These are phyloP conservation scores for Neurospora sp. DNA, from an alignment of 495 filamentous ascomycete species.

Conservation along the genomic window DNA sequence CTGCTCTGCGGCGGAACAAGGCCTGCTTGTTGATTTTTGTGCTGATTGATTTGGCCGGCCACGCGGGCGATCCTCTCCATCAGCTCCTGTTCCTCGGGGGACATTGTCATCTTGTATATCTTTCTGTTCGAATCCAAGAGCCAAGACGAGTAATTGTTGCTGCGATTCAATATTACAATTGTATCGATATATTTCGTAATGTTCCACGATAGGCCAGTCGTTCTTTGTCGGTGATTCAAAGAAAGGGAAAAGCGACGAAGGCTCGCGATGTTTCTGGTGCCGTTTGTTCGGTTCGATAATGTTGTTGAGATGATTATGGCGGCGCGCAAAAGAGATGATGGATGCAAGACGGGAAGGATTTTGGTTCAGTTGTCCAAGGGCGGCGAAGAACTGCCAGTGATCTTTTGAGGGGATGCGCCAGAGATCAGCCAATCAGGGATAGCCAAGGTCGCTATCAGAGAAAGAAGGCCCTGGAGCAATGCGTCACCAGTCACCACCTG, in stretches of 20 bases:
- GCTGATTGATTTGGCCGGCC: conserved; percentile 74
- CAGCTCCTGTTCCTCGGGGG: conserved; percentile 63
- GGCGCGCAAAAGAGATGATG: not conserved
- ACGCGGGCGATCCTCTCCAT: conserved; percentile 66
- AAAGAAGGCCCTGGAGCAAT: not conserved
- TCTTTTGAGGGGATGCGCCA: not conserved
- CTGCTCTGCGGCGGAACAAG: conserved; percentile 6
- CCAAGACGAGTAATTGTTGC: not conserved
- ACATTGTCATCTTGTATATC: conserved; percentile 38
- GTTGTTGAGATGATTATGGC: not conserved
- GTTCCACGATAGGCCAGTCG: not conserved
- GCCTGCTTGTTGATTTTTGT: conserved; percentile 53
- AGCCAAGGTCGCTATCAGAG: not conserved
- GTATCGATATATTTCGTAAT: not conserved
- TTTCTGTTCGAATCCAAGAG: conserved; percentile 6
- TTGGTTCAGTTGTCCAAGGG: not conserved
- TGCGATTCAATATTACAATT: not conserved
- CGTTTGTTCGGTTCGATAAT: not conserved
- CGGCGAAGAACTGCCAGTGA: not conserved
- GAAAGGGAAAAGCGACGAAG: not conserved
- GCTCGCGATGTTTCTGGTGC: not conserved
- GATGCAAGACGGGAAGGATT: not conserved
- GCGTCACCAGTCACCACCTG: not conserved
- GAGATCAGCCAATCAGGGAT: not conserved
- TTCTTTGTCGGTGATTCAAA: not conserved